Evolutionary conservation across 2,329 filamentous ascomycete genomes (phyloP), one percentile per base, ranked within the genome.

Genomic region (Talaromyces sp.): DNA sequence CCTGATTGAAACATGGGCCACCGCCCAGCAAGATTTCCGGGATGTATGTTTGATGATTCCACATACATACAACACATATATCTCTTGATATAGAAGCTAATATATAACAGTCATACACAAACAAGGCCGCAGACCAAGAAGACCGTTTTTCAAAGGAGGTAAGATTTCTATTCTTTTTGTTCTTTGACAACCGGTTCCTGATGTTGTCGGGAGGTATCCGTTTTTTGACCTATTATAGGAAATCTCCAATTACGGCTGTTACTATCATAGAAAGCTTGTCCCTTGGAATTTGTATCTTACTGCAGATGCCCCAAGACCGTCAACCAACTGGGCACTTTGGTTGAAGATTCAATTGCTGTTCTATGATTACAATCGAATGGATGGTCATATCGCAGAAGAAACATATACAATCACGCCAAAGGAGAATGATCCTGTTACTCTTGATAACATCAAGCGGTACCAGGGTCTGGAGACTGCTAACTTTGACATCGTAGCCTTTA

Each of bases 41-140:
- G 42, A 45, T 45, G 42, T 45, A 35, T 16, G 30, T 45, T 45
- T 16, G 4, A 45, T 42, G 40, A 42, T 42, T 42, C 40, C 13
- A 24, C 11, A 42, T 42, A 42, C 14, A 30, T 29, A 29, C 11
- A 16, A 29, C 14, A 29, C 14, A 29, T 42, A 42, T 20, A 29
- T 42, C 22, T 42, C 40, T 42, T 4, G 40, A 29, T 29, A 30
- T 42, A 29, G 22, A 29, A 9, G 40, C 40, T 42, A 42, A 42
- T 29, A 42, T 42, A 42, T 20, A 42, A 42, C 3, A 42, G 40
- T 11, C n/a, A 42, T 42, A 42, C 17, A 29, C 13, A 42, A 42
- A 42, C 14, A 42, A 42, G 22, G 40, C 40, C 40, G 11, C 14
- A 16, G 40, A 42, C 20, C 13, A 6, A 42, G 40, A 42, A 29